Evolutionary conservation across 345 rosid genomes (phyloP).

Genomic region (Nasturtium officinale): DNA sequence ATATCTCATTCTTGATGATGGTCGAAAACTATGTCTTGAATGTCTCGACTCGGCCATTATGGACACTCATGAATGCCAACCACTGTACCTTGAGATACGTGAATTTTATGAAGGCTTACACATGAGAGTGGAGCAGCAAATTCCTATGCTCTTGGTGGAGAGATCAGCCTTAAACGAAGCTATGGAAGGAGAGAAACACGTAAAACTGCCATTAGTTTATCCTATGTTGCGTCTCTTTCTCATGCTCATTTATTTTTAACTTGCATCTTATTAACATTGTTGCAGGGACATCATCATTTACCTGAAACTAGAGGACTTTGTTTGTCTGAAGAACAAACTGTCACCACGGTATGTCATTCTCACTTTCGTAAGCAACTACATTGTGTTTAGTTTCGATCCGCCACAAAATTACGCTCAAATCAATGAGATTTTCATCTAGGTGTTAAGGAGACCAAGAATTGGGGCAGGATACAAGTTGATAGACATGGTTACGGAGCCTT

Average conservation of each 20-base stretch:
- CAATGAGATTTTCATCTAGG: conserved; percentile 14
- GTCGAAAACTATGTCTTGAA: conserved; percentile 78
- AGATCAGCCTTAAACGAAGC: conserved; percentile 81
- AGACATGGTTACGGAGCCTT: conserved; percentile 83
- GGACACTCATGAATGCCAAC: conserved; percentile 84
- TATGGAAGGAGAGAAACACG: conserved; percentile 69
- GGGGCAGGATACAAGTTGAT: conserved; percentile 65
- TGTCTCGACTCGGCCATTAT: conserved; percentile 84
- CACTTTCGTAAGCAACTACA: conserved; percentile 4
- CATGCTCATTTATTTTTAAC: neutral
- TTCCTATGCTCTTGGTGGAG: conserved; percentile 84
- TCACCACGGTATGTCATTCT: conserved; percentile 62
- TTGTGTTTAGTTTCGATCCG: neutral
- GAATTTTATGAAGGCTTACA: conserved; percentile 82
- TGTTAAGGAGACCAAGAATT: conserved; percentile 68
- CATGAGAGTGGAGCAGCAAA: conserved; percentile 77
- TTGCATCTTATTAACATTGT: neutral
- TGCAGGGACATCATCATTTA: conserved; percentile 91
- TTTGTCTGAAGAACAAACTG: conserved; percentile 92
- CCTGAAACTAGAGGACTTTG: conserved; percentile 99
- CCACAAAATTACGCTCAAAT: neutral
- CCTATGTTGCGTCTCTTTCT: neutral
- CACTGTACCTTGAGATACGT: conserved; percentile 75
- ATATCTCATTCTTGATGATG: conserved; percentile 73
- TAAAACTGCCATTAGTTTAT: conserved; percentile 21